phyloP scores from a whole-genome alignment of 2,329 filamentous ascomycete species.

The Septoria petroselini region DNA sequence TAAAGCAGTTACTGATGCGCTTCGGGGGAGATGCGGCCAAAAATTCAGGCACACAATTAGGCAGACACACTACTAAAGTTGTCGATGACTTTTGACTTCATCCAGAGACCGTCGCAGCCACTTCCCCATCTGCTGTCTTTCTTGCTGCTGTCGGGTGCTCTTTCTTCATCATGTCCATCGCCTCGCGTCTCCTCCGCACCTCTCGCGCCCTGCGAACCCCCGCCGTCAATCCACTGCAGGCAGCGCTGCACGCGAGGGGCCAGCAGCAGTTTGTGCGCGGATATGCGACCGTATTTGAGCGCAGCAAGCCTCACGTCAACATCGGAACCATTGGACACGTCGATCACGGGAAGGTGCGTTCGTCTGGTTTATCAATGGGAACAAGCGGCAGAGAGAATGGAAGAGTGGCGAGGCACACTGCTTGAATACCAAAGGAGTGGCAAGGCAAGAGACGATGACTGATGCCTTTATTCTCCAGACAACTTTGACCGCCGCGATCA shows the following conservation, averaged over 20 bases:
- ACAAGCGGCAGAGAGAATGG: not conserved
- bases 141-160: conserved; percentile 12
- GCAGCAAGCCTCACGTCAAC: conserved; percentile 96
- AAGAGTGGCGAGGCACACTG: not conserved
- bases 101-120: not conserved
- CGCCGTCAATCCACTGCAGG: conserved; percentile 70
- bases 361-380: too few species aligned
- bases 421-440: not conserved
- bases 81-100: not conserved
- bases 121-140: conserved; percentile 14
- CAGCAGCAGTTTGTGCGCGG: conserved; percentile 57
- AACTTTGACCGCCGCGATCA: conserved; percentile 96
- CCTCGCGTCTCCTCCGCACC: conserved; percentile 79
- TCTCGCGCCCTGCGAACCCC: conserved; percentile 71
- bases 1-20: too few species aligned
- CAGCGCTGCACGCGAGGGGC: conserved; percentile 61
- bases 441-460: conserved; percentile 6
- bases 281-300: conserved; percentile 69
- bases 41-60: too few species aligned
- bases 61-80: too few species aligned
- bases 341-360: conserved; percentile 92
- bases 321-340: conserved; percentile 99
- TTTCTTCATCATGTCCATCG: conserved; percentile 61
- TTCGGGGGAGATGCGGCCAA: too few species aligned
- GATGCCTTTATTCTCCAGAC: conserved; percentile 57